Conservation (phyloP, 1,284 basidiomycete species). For the Ceratobasidium sp. region DNA sequence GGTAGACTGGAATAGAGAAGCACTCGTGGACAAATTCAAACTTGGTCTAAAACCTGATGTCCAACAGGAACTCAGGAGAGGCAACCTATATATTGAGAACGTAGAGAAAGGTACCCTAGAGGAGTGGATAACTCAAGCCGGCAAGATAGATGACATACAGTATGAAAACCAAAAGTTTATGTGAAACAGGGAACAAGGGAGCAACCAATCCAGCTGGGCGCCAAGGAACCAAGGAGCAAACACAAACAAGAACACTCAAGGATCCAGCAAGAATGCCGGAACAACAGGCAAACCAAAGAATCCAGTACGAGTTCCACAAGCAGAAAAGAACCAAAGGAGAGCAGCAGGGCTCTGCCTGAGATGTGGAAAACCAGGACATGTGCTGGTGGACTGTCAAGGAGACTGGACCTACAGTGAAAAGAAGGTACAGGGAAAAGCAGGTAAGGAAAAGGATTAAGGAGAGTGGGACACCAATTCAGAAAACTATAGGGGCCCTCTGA, state of each 20-base stretch:
- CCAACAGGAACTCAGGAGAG: background rate
- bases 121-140: background rate
- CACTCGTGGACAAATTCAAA: background rate
- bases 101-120: background rate
- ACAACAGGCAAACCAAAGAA: background rate
- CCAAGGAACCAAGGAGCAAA: background rate
- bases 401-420: background rate
- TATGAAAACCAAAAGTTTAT: background rate
- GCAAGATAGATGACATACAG: background rate
- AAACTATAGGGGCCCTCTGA: background rate
- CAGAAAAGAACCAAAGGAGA: background rate
- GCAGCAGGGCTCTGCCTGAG: slow-evolving; percentile 3
- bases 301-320: background rate
- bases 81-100: background rate
- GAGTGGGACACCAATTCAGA: background rate
- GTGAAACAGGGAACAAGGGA: background rate
- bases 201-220: no score
- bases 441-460: background rate
- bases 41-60: background rate
- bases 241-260: background rate
- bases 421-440: background rate
- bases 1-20: slow-evolving; percentile 1
- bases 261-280: background rate
- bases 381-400: background rate
- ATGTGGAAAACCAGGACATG: slow-evolving; percentile 8